A percentile compares a stretch with the other conserved stretches of the same genome.
Conservation (phyloP, 257 asterid species). For the Primulina eburnea region DNA sequence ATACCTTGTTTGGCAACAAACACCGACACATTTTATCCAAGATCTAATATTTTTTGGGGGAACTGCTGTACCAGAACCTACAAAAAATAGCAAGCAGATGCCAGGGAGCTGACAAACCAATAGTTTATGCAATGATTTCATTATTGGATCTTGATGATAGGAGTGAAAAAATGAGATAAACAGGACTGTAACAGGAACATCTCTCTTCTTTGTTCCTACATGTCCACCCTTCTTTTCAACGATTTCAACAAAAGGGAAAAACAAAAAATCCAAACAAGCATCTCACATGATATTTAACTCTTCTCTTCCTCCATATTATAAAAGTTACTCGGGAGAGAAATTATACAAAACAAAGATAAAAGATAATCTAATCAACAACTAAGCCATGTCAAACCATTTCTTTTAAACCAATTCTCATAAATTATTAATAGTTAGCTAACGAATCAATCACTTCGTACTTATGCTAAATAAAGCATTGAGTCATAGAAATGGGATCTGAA, state of each 20-base stretch:
- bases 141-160: no score
- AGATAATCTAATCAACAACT: not conserved
- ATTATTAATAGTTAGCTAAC: not conserved
- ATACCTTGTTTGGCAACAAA: conserved; percentile 69
- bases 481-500: conserved; percentile 1
- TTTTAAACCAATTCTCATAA: conserved; percentile 1
- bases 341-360: not conserved
- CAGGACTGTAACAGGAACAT: not conserved
- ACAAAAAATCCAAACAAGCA: conserved; percentile 6
- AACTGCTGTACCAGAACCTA: conserved; percentile 55
- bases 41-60: conserved; percentile 78
- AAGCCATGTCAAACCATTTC: not conserved
- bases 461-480: no score
- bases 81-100: conserved; percentile 27
- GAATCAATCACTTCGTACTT: not conserved
- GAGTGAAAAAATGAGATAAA: not conserved
- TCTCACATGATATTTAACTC: conserved; percentile 6
- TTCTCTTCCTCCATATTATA: not conserved
- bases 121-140: not conserved
- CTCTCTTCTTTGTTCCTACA: not conserved
- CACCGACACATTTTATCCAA: conserved; percentile 58
- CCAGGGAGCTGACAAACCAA: conserved; percentile 23
- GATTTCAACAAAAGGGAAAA: conserved; percentile 6
- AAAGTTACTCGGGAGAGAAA: not conserved
- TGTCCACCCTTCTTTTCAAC: not conserved